Evolutionary conservation across 176 grass and related monocot genomes (phyloP), one percentile per base, ranked within the genome.

Genomic region (Aegilops bicornis): DNA sequence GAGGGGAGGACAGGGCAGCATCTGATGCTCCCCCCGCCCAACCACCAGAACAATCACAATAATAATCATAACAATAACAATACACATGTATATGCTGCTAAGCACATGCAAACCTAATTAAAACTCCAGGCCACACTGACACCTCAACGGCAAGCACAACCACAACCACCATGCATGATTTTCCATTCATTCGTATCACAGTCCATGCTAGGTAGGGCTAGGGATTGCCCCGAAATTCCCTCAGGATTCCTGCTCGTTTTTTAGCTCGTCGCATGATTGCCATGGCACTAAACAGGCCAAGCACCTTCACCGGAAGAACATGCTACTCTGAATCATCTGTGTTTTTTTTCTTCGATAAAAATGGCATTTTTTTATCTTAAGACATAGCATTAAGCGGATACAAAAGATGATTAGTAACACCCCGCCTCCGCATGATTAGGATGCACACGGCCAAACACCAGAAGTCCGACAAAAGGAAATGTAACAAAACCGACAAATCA

Each of bases 251-350:
- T 33, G 36, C 19, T 84, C 8, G 9, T 6, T 30, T 76, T 25
- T 8, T 66, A 20, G 19, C 19, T 22, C 2, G 19, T 58, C 19
- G 73, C 39, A 50, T 25, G 54, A 22, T 9, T 73, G 4, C 0
- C 15, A 29, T 29, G 61, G 59, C 39, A 20, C 40, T 61, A 36
- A 36, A 84, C 59, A 80, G 50, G 52, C 58, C 40, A 80, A 69
- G 86, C 64, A 76, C 9, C 67, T 64, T 48, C 82, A 47, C 56
- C 68, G 15, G 40, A 35, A 42, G 71, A 79, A 70, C 64, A 60
- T 12, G 11, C 23, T 54, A 59, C 58, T 64, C 2, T 24, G 42
- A 85, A 33, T 84, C 24, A 24, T 27, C 15, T 27, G 11, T 24
- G 33, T 0, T 66, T 9, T 39, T 39, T 0, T 39, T 37, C n/a